A percentile compares a stretch with the other conserved stretches of the same genome.
Conservation (phyloP, 2,329 filamentous ascomycete species). For the Fusarium pilosicola region DNA sequence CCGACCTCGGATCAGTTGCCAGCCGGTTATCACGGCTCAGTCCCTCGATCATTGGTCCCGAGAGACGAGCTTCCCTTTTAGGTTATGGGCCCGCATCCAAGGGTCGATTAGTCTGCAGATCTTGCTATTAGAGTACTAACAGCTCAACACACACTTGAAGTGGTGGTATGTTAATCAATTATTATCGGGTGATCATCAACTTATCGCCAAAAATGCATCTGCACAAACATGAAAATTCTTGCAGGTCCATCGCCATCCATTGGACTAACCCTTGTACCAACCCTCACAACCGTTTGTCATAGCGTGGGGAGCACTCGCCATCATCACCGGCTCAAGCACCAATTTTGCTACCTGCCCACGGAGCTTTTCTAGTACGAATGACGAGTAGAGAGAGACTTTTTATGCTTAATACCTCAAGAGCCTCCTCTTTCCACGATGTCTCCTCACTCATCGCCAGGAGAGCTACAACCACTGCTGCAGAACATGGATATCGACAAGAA, state of each 20-base stretch:
- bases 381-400: not conserved
- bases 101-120: not conserved
- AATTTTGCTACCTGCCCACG: not conserved
- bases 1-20: slow-evolving; percentile 22
- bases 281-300: not conserved
- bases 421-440: not conserved
- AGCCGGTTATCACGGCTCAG: slow-evolving; percentile 20
- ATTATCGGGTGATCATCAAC: not conserved
- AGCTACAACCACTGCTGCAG: not conserved
- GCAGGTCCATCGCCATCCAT: not conserved
- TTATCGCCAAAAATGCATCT: not conserved
- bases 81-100: not conserved
- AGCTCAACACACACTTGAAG: not conserved
- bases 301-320: not conserved
- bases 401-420: slow-evolving; percentile 1
- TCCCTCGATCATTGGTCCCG: not conserved
- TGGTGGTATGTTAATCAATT: not conserved
- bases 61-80: slow-evolving; percentile 7
- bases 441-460: not conserved
- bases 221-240: not conserved
- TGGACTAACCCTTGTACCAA: not conserved
- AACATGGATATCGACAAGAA: slow-evolving; percentile 17
- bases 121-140: not conserved
- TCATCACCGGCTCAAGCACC: not conserved
- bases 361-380: not conserved